These are phyloP conservation scores for Neurospora intermedia DNA, from an alignment of 495 filamentous ascomycete species.

Conservation along the genomic window DNA sequence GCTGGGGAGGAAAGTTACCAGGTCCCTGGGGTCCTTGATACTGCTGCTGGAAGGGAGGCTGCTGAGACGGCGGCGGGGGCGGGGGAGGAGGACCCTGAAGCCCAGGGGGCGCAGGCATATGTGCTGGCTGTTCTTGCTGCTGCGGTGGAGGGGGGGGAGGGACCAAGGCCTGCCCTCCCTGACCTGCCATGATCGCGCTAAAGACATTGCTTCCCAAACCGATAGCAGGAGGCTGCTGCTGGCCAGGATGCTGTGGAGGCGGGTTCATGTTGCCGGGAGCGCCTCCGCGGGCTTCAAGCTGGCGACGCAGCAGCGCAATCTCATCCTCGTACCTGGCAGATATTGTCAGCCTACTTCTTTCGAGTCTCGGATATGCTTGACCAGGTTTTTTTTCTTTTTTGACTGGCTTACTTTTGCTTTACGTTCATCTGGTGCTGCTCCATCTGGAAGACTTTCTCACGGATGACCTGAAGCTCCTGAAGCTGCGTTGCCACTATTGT, in stretches of 20 bases:
- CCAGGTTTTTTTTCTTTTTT: not conserved
- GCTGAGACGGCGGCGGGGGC: constrained; percentile 42
- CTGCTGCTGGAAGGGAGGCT: constrained; percentile 38
- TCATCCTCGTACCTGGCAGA: constrained; percentile 80
- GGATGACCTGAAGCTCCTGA: constrained; percentile 84
- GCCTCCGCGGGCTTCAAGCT: constrained; percentile 71
- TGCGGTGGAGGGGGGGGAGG: constrained; percentile 71
- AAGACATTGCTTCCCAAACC: constrained; percentile 92
- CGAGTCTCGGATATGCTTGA: not conserved
- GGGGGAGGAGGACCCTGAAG: constrained; percentile 53
- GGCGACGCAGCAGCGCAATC: constrained; percentile 69
- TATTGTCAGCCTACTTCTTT: constrained; percentile 1
- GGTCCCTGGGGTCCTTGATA: constrained; percentile 38
- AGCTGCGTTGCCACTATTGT: constrained; percentile 69
- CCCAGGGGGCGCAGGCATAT: constrained; percentile 53
- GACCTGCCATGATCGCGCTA: constrained; percentile 89
- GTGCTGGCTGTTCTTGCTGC: constrained; percentile 42
- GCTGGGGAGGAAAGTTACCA: constrained; percentile 46
- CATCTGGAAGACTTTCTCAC: constrained; percentile 80
- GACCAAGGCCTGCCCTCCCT: constrained; percentile 72
- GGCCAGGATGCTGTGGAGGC: constrained; percentile 60
- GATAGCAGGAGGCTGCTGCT: constrained; percentile 59
- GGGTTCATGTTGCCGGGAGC: constrained; percentile 52
- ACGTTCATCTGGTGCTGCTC: constrained; percentile 78
- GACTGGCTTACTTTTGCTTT: constrained; percentile 68